Percentiles rank a stretch among this genome's conserved stretches.
These are phyloP conservation scores for Ampelocalamus luodianensis DNA, from an alignment of 176 grass and related monocot species.

Conservation along the genomic window DNA sequence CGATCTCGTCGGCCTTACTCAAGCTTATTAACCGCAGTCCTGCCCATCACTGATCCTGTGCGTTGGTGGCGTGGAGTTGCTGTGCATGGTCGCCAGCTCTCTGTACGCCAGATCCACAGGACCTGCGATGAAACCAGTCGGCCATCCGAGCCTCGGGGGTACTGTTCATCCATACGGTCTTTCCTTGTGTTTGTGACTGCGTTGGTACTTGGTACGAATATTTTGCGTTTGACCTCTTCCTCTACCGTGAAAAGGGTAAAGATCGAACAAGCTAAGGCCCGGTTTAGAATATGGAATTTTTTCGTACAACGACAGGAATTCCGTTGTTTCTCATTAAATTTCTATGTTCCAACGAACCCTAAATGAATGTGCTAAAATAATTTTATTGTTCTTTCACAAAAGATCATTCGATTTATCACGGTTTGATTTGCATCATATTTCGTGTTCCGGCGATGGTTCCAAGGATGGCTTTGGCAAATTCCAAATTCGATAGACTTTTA, in stretches of 20 bases:
- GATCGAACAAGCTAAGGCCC: too few species aligned
- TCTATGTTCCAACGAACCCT: too few species aligned
- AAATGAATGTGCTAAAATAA: not conserved
- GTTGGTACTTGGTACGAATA: not conserved
- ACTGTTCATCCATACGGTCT: not conserved
- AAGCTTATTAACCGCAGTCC: slow-evolving; percentile 28
- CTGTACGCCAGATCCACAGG: not conserved
- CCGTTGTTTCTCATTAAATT: too few species aligned
- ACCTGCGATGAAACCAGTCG: not conserved
- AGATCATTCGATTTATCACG: not conserved
- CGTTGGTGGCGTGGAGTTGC: not conserved
- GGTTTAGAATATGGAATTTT: too few species aligned
- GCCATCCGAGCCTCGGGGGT: too few species aligned
- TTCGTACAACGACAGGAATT: too few species aligned
- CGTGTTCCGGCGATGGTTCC: not conserved
- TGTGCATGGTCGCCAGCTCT: slow-evolving; percentile 22
- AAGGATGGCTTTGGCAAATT: not conserved
- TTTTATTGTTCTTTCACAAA: not conserved
- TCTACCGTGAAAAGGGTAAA: not conserved
- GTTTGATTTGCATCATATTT: not conserved
- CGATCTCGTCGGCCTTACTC: slow-evolving; percentile 8
- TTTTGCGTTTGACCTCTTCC: not conserved
- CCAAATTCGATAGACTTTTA: too few species aligned
- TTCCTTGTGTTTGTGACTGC: not conserved
- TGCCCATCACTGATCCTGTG: slow-evolving; percentile 49